Evolutionary conservation across 1,284 basidiomycete genomes (phyloP).

Genomic region (Heterobasidion occidentale): DNA sequence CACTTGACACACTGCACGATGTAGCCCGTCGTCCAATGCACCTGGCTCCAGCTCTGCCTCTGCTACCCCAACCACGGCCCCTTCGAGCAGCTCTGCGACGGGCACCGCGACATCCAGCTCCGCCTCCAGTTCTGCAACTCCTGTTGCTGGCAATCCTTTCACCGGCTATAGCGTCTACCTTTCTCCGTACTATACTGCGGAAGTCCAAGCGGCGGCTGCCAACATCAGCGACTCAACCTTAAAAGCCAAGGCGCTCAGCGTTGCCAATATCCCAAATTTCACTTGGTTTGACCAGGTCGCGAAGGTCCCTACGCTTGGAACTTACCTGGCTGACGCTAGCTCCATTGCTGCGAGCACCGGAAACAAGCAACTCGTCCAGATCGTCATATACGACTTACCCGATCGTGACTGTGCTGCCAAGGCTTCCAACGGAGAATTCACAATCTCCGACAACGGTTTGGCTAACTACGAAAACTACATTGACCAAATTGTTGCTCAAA

Average conservation of each 20-base stretch:
- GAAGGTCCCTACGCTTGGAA: conserved; percentile 42
- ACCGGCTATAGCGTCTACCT: conserved; percentile 39
- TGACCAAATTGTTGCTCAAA: conserved; percentile 49
- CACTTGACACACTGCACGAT: background rate
- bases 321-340: conserved; percentile 45
- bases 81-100: background rate
- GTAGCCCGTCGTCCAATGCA: too few species aligned
- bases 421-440: conserved; percentile 61
- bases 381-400: conserved; percentile 55
- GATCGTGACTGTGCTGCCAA: conserved; percentile 59
- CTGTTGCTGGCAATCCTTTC: conserved; percentile 40
- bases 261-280: conserved; percentile 52
- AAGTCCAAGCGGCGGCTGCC: conserved; percentile 42
- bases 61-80: conserved; percentile 15
- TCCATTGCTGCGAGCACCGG: conserved; percentile 34
- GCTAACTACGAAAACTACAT: conserved; percentile 54
- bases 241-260: conserved; percentile 38
- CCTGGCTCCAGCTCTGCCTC: conserved; percentile 11
- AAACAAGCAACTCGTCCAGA: conserved; percentile 46
- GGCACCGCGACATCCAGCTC: conserved; percentile 8
- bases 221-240: conserved; percentile 39
- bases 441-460: conserved; percentile 45
- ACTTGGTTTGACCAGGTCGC: conserved; percentile 50
- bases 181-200: conserved; percentile 44
- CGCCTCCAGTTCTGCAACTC: conserved; percentile 24